phyloP scores from a whole-genome alignment of 441 rosid species.

The Pelargonium cotyledonis region DNA sequence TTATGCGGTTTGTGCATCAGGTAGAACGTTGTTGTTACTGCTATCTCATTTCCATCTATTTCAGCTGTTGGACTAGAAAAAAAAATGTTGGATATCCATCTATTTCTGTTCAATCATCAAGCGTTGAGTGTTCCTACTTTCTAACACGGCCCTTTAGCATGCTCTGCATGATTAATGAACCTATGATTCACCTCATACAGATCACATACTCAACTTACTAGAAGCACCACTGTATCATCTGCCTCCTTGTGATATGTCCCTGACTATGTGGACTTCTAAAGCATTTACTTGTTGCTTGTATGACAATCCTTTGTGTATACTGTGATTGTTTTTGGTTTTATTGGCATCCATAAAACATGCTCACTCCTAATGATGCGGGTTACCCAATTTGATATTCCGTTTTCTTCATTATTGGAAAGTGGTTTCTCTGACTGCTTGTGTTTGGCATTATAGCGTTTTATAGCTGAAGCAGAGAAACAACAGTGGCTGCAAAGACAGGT shows the following conservation, averaged over 20 bases:
- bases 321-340: background rate
- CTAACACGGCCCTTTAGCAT: background rate
- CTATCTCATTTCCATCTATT: background rate
- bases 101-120: background rate
- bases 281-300: background rate
- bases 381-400: background rate
- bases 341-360: background rate
- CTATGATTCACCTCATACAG: background rate
- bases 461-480: conserved; percentile 31
- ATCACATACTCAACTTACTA: background rate
- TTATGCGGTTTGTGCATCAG: background rate
- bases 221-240: background rate
- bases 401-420: background rate
- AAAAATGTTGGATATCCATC: background rate
- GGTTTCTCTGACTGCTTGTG: background rate
- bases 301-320: background rate
- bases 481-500: conserved; percentile 36
- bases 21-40: background rate
- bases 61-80: background rate
- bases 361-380: background rate
- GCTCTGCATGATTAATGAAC: background rate
- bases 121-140: background rate
- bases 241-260: background rate
- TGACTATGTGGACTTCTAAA: background rate
- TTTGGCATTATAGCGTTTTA: conserved; percentile 16